phyloP scores from a whole-genome alignment of 2,329 filamentous ascomycete genomes.

The Neocucurbitaria cava region DNA sequence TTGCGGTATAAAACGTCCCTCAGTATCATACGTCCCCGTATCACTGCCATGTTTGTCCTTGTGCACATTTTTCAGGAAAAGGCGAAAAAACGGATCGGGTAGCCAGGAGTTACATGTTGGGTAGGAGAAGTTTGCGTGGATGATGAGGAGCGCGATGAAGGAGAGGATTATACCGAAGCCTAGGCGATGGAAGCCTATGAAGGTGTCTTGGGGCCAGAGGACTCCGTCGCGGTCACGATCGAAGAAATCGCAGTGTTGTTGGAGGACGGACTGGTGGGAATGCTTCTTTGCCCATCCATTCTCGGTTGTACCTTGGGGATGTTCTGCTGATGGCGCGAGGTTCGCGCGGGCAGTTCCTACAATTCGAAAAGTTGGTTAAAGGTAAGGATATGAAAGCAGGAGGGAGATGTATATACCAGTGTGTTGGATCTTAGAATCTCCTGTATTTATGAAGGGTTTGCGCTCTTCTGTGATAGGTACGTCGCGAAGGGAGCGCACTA shows the following conservation, averaged over 20 bases:
- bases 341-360: slow-evolving; percentile 52
- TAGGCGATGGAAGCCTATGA: slow-evolving; percentile 53
- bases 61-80: slow-evolving; percentile 51
- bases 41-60: slow-evolving; percentile 55
- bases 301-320: slow-evolving; percentile 53
- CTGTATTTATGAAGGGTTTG: slow-evolving; percentile 1
- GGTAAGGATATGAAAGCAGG: neutral
- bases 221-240: slow-evolving; percentile 60
- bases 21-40: slow-evolving; percentile 52
- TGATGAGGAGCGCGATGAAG: slow-evolving; percentile 55
- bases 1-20: slow-evolving; percentile 56
- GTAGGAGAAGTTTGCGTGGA: slow-evolving; percentile 60
- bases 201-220: slow-evolving; percentile 63
- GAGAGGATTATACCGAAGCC: slow-evolving; percentile 56
- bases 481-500: slow-evolving; percentile 4
- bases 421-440: slow-evolving; percentile 1
- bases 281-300: slow-evolving; percentile 49
- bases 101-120: slow-evolving; percentile 52
- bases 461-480: slow-evolving; percentile 8
- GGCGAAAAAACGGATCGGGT: slow-evolving; percentile 55
- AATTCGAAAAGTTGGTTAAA: neutral
- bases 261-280: slow-evolving; percentile 54
- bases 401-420: neutral
- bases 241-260: slow-evolving; percentile 63
- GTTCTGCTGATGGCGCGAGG: slow-evolving; percentile 48